phyloP scores from a whole-genome alignment of 2,329 filamentous ascomycete species.

The Diplodia seriata region DNA sequence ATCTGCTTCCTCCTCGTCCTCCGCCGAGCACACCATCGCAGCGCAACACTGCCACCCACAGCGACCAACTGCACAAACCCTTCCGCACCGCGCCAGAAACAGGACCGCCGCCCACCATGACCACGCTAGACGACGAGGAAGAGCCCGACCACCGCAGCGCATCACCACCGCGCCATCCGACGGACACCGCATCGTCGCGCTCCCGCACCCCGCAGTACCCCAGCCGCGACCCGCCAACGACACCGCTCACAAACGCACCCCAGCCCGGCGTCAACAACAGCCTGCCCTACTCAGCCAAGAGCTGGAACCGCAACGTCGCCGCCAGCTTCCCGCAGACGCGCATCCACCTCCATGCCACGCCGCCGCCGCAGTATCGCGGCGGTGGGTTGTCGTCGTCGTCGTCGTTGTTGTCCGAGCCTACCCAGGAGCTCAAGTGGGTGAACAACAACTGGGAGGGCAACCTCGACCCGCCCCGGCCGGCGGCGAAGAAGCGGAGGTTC shows the following conservation, averaged over 20 bases:
- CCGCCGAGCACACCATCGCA: no score
- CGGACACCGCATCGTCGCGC: not conserved
- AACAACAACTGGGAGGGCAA: constrained; percentile 2
- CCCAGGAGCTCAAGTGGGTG: not conserved
- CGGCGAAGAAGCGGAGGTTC: not conserved
- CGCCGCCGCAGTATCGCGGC: not conserved
- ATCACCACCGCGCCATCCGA: not conserved
- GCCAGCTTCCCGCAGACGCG: not conserved
- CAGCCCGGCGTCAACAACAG: not conserved
- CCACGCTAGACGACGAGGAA: not conserved
- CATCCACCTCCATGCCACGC: no score
- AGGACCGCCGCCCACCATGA: not conserved
- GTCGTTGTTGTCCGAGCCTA: not conserved
- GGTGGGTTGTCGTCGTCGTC: no score
- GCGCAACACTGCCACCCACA: not conserved
- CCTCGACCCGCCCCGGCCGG: not conserved
- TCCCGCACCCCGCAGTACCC: not conserved
- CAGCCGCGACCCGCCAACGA: not conserved
- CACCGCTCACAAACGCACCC: not conserved
- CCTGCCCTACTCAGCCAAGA: not conserved
- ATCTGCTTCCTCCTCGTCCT: no score
- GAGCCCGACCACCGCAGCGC: not conserved
- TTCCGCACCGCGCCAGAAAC: not conserved
- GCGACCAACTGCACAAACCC: not conserved
- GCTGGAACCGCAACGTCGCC: not conserved